These are phyloP conservation scores for Cetradonia linearis DNA, from an alignment of 495 filamentous ascomycete species.

Conservation along the genomic window DNA sequence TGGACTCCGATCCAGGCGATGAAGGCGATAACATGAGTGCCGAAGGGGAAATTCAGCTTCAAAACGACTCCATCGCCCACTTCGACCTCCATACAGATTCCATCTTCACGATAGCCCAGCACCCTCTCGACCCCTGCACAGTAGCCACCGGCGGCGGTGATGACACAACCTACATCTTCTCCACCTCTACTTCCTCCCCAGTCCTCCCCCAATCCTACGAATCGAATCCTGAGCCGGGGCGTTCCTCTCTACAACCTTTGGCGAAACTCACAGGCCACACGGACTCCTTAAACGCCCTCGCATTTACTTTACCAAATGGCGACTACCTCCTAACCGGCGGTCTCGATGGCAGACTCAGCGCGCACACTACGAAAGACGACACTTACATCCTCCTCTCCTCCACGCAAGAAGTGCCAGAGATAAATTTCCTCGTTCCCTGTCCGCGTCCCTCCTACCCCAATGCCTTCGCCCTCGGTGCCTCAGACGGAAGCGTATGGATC, in stretches of 20 bases:
- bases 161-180: conserved; percentile 72
- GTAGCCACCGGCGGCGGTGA: conserved; percentile 85
- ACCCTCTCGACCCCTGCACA: conserved; percentile 66
- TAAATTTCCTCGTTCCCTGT: conserved; percentile 81
- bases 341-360: conserved; percentile 64
- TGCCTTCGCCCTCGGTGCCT: conserved; percentile 79
- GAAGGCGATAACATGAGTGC: conserved; percentile 37
- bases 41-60: conserved; percentile 61
- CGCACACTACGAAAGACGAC: conserved; percentile 37
- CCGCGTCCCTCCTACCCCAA: conserved; percentile 61
- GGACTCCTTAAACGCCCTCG: conserved; percentile 77
- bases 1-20: conserved; percentile 60
- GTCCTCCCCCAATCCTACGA: conserved; percentile 66
- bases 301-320: conserved; percentile 74
- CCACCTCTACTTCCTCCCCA: conserved; percentile 50
- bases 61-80: conserved; percentile 86
- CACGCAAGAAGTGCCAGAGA: conserved; percentile 79
- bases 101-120: conserved; percentile 87
- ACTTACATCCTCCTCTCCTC: conserved; percentile 46
- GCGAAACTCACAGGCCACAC: conserved; percentile 74
- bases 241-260: conserved; percentile 50
- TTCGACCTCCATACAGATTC: conserved; percentile 82
- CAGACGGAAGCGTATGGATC: conserved; percentile 93
- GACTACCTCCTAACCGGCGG: conserved; percentile 79
- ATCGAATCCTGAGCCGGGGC: conserved; percentile 47